Conservation (phyloP, 768 basidiomycete genomes). For the Trametes villosa region DNA sequence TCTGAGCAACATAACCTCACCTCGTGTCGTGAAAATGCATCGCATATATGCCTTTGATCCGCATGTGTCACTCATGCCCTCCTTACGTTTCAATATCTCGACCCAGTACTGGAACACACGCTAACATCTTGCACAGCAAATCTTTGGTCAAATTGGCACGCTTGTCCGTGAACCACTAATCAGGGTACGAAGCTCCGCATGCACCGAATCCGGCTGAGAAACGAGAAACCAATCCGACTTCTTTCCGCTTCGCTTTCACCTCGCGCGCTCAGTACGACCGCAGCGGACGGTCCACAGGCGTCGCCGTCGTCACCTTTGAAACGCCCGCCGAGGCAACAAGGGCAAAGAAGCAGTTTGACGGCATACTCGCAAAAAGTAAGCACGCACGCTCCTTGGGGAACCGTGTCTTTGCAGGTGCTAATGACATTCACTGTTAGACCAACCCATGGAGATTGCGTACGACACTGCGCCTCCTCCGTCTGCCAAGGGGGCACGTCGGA, state of each 20-base stretch:
- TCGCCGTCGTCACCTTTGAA: constrained; percentile 80
- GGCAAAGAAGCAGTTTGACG: constrained; percentile 85
- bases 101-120: too few species aligned
- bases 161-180: constrained; percentile 91
- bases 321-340: constrained; percentile 76
- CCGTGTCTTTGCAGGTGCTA: constrained; percentile 2
- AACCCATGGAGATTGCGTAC: constrained; percentile 75
- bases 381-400: neutral
- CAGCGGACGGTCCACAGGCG: constrained; percentile 89
- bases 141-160: constrained; percentile 92
- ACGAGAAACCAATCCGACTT: constrained; percentile 47
- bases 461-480: constrained; percentile 47
- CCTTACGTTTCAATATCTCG: too few species aligned
- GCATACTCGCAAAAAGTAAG: constrained; percentile 86
- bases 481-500: constrained; percentile 48
- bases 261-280: constrained; percentile 87
- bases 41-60: too few species aligned
- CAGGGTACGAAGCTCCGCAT: constrained; percentile 77
- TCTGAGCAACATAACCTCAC: too few species aligned
- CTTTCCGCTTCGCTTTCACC: constrained; percentile 46
- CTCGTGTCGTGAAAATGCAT: too few species aligned
- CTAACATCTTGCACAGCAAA: constrained; percentile 52
- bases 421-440: constrained; percentile 49
- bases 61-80: too few species aligned
- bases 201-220: constrained; percentile 59